Percentiles rank a stretch among this genome's conserved stretches.
Evolutionary conservation across 2,329 filamentous ascomycete species (phyloP).

Genomic region (Exophiala xenobiotica): DNA sequence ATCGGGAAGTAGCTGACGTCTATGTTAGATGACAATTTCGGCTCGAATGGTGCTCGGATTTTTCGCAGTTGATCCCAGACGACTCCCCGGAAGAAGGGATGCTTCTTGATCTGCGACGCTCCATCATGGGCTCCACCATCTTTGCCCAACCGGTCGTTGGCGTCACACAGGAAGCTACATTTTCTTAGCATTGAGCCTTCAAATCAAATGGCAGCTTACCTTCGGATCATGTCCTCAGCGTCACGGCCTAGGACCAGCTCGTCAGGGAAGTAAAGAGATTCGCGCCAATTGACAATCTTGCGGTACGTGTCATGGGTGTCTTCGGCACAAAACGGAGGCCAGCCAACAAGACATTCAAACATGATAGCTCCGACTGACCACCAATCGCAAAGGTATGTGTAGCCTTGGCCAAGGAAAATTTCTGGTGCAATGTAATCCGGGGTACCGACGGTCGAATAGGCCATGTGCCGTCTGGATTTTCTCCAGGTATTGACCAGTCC

Average conservation of each 20-base stretch:
- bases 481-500: slow-evolving; percentile 98
- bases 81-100: slow-evolving; percentile 95
- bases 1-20: slow-evolving; percentile 99
- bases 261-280: slow-evolving; percentile 93
- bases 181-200: slow-evolving; percentile 32
- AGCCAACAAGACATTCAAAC: slow-evolving; percentile 98
- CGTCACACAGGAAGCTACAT: slow-evolving; percentile 83
- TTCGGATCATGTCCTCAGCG: slow-evolving; percentile 88
- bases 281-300: slow-evolving; percentile 98
- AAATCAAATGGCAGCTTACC: slow-evolving; percentile 54
- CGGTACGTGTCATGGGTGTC: slow-evolving; percentile 97
- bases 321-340: slow-evolving; percentile 98
- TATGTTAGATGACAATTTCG: slow-evolving; percentile 85
- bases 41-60: slow-evolving; percentile 94
- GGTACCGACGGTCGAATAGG: slow-evolving; percentile 96
- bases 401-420: slow-evolving; percentile 95
- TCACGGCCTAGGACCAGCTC: slow-evolving; percentile 86
- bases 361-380: slow-evolving; percentile 99
- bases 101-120: slow-evolving; percentile 86
- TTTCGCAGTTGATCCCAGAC: slow-evolving; percentile 89
- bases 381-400: slow-evolving; percentile 97
- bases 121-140: slow-evolving; percentile 60
- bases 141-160: slow-evolving; percentile 85
- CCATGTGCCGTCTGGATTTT: slow-evolving; percentile 90
- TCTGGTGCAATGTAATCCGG: slow-evolving; percentile 98